A percentile compares a stretch with the other conserved stretches of the same genome.
phyloP scores from a whole-genome alignment of 805 yeast genomes.

The Ogataea salicorniae region DNA sequence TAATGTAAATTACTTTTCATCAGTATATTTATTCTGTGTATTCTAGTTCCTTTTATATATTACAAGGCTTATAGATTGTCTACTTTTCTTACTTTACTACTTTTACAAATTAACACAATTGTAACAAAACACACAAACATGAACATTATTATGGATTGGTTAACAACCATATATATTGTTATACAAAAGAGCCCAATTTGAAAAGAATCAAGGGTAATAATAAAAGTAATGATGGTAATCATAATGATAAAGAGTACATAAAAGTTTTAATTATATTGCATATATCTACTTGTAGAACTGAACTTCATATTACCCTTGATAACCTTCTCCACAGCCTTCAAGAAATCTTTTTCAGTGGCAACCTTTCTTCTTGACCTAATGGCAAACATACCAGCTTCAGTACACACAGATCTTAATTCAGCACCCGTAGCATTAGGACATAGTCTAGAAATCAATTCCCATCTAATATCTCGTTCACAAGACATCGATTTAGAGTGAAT shows the following conservation, averaged over 20 bases:
- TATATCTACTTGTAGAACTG: conserved; percentile 93
- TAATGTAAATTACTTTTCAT: background rate
- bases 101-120: background rate
- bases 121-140: background rate
- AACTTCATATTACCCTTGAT: conserved; percentile 98
- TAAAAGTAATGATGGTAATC: too few species aligned
- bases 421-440: conserved; percentile 99
- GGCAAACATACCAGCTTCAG: conserved; percentile 99
- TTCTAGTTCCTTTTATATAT: background rate
- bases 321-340: conserved; percentile 97
- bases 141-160: background rate
- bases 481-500: conserved; percentile 98
- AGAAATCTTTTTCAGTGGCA: conserved; percentile 95
- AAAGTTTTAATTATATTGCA: conserved; percentile 79
- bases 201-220: too few species aligned
- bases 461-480: conserved; percentile 93
- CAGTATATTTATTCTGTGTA: too few species aligned
- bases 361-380: conserved; percentile 97
- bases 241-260: background rate
- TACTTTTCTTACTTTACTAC: background rate
- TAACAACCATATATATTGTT: too few species aligned
- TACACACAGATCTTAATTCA: conserved; percentile 95
- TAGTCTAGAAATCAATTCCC: conserved; percentile 96
- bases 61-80: background rate
- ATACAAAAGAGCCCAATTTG: too few species aligned